A percentile compares a stretch with the other conserved stretches of the same genome.
Evolutionary conservation across 2,329 filamentous ascomycete species (phyloP).

Genomic region (Hymenoscyphus linearis): DNA sequence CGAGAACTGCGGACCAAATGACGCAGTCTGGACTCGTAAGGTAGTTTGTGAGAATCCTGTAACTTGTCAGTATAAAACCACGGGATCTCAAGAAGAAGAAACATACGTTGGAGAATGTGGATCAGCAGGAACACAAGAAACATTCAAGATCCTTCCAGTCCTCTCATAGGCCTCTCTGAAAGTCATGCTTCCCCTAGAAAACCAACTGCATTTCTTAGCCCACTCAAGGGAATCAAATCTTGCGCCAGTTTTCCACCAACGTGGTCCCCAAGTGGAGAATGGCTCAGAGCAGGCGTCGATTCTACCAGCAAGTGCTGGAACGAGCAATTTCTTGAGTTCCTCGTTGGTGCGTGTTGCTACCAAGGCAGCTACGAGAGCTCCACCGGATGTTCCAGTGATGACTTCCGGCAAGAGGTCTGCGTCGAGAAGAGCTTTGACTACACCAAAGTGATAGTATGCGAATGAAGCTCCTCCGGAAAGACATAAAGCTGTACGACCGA

Average conservation of each 20-base stretch:
- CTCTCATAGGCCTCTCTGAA: constrained; percentile 93
- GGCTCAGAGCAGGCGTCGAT: constrained; percentile 83
- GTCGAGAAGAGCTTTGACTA: constrained; percentile 84
- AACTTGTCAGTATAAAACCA: not conserved
- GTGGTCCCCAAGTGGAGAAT: constrained; percentile 66
- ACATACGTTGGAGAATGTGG: constrained; percentile 69
- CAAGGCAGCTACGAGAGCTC: constrained; percentile 81
- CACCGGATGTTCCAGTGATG: constrained; percentile 93
- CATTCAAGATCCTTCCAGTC: constrained; percentile 90
- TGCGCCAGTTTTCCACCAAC: constrained; percentile 91
- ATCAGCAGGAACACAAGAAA: constrained; percentile 92
- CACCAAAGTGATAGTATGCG: constrained; percentile 94
- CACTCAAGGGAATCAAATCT: constrained; percentile 92
- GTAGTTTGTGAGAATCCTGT: constrained; percentile 86
- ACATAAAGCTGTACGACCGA: constrained; percentile 86
- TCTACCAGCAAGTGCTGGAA: constrained; percentile 77
- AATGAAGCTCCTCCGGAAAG: constrained; percentile 91
- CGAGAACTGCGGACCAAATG: constrained; percentile 94
- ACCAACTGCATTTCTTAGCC: constrained; percentile 83
- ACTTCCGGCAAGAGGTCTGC: constrained; percentile 82
- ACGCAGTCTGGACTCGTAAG: constrained; percentile 94
- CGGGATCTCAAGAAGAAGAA: not conserved
- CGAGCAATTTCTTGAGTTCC: constrained; percentile 77
- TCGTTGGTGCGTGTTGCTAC: constrained; percentile 87
- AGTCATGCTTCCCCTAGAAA: constrained; percentile 83